Conservation (phyloP, 768 basidiomycete genomes). For the Rhodotorula babjevae region DNA sequence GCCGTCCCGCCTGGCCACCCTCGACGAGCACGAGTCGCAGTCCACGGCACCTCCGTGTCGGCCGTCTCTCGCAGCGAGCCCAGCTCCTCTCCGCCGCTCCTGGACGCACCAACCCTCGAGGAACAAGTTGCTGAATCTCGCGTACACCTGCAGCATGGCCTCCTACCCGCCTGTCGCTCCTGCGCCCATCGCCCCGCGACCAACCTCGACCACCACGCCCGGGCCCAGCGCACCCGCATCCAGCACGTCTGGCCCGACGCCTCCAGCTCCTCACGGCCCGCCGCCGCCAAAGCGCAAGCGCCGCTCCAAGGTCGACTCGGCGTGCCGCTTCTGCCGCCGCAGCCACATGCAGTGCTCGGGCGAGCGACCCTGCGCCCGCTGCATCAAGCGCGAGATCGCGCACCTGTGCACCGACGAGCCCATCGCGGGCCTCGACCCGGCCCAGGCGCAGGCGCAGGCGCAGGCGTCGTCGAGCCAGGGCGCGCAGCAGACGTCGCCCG, state of each 20-base stretch:
- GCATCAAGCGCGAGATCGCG: conserved; percentile 93
- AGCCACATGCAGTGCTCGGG: conserved; percentile 31
- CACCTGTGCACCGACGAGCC: conserved; percentile 89
- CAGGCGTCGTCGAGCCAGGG: not conserved
- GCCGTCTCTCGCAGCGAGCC: no score
- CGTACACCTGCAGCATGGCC: not conserved
- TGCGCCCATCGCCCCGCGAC: not conserved
- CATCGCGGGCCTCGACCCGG: not conserved
- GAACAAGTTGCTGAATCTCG: no score
- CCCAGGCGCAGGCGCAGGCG: not conserved
- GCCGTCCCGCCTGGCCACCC: no score
- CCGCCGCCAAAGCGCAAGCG: conserved; percentile 32
- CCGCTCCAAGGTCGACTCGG: conserved; percentile 38
- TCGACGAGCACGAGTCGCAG: no score
- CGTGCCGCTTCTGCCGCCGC: conserved; percentile 41
- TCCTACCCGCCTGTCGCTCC: not conserved
- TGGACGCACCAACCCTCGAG: no score
- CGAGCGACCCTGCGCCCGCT: conserved; percentile 45
- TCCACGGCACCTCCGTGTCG: no score
- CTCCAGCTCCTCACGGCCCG: not conserved
- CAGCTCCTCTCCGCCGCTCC: no score
- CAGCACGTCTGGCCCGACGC: not conserved
- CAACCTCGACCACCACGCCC: not conserved
- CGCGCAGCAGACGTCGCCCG: not conserved
- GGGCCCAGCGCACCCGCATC: not conserved